A percentile compares a stretch with the other conserved stretches of the same genome.
These are phyloP conservation scores for Aspergillus sp. DNA, from an alignment of 2,329 filamentous ascomycete species.

Conservation along the genomic window DNA sequence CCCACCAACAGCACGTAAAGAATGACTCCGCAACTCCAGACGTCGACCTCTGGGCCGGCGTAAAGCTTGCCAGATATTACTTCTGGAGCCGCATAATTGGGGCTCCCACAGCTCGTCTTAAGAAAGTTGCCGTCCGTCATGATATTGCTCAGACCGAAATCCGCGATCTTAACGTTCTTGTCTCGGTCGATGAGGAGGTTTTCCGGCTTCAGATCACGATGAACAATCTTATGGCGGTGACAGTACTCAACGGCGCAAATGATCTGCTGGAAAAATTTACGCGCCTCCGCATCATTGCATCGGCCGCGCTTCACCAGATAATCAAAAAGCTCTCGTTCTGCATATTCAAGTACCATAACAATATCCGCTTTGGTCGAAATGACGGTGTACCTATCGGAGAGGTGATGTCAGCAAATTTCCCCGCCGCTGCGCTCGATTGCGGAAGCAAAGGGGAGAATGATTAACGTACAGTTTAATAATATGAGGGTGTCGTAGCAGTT, in stretches of 20 bases:
- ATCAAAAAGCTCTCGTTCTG: constrained; percentile 93
- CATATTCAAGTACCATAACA: constrained; percentile 98
- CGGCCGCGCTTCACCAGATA: constrained; percentile 94
- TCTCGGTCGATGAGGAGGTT: constrained; percentile 93
- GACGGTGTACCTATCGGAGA: constrained; percentile 72
- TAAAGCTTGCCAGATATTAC: constrained; percentile 98
- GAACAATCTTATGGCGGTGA: constrained; percentile 97
- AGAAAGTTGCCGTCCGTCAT: constrained; percentile 99
- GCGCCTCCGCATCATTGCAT: constrained; percentile 87
- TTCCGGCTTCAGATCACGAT: constrained; percentile 95
- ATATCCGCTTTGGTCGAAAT: constrained; percentile 94
- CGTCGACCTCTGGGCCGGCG: constrained; percentile 94
- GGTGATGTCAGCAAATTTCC: constrained; percentile 17
- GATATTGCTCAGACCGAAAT: constrained; percentile 98
- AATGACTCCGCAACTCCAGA: constrained; percentile 70
- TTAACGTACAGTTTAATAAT: constrained; percentile 86
- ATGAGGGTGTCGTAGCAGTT: constrained; percentile 91
- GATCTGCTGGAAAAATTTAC: constrained; percentile 98
- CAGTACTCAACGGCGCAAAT: constrained; percentile 98
- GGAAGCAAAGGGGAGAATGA: background rate
- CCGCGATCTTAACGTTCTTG: constrained; percentile 98
- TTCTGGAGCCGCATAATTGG: constrained; percentile 96
- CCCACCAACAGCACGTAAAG: constrained; percentile 66
- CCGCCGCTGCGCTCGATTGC: background rate
- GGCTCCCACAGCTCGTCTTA: constrained; percentile 96